phyloP scores from a whole-genome alignment of 352 stramenopile species.

The Phytopythium litorale region DNA sequence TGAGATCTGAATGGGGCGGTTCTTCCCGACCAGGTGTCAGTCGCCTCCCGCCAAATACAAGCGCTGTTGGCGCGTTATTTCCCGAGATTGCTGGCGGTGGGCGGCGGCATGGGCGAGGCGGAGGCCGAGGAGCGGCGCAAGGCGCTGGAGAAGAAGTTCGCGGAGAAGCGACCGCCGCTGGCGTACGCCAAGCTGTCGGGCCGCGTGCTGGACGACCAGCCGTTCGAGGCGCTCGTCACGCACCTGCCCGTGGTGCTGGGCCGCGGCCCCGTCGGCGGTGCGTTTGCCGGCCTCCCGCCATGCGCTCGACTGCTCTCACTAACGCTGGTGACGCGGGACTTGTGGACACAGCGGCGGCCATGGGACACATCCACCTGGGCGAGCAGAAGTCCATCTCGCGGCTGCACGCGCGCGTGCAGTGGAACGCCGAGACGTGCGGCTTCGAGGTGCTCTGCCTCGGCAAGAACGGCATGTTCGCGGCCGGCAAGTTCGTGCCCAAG shows the following conservation, averaged over 20 bases:
- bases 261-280: slow-evolving; percentile 43
- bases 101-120: slow-evolving; percentile 9
- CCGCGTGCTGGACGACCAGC: slow-evolving; percentile 47
- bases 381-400: slow-evolving; percentile 81
- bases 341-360: slow-evolving; percentile 23
- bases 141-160: slow-evolving; percentile 73
- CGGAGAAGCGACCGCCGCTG: slow-evolving; percentile 69
- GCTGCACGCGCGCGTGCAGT: slow-evolving; percentile 73
- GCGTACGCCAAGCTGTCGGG: slow-evolving; percentile 78
- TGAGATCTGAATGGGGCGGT: no score
- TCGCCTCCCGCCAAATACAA: no score
- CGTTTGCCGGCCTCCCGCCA: neutral
- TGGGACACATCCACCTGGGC: slow-evolving; percentile 55
- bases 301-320: neutral
- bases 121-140: slow-evolving; percentile 66
- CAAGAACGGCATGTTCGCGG: slow-evolving; percentile 79
- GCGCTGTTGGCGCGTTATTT: no score
- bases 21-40: no score
- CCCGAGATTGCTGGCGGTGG: no score
- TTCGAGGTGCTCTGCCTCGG: slow-evolving; percentile 77
- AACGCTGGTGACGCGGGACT: neutral
- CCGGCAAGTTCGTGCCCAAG: slow-evolving; percentile 66
- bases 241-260: slow-evolving; percentile 72
- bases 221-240: slow-evolving; percentile 77
- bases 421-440: slow-evolving; percentile 66